Conservation (phyloP, 1,284 basidiomycete species). For the Naganishia liquefaciens region DNA sequence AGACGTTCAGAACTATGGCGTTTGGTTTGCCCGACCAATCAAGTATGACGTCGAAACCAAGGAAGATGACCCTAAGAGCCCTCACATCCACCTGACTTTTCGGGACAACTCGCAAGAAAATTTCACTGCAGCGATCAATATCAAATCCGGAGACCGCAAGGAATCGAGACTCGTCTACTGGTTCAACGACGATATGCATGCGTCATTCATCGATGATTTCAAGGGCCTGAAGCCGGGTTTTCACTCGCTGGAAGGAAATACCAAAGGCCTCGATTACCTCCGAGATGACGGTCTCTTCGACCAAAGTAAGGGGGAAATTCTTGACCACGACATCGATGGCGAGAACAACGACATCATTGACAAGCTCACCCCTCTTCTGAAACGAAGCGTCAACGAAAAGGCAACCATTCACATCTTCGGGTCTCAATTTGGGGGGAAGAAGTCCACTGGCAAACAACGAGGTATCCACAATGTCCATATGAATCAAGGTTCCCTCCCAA, state of each 20-base stretch:
- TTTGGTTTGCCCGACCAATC: slow-evolving; percentile 15
- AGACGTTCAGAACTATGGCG: slow-evolving; percentile 8
- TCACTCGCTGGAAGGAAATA: slow-evolving; percentile 1
- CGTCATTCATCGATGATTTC: slow-evolving; percentile 8
- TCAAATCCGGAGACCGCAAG: slow-evolving; percentile 15
- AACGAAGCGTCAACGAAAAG: slow-evolving; percentile 19
- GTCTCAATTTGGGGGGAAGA: neutral
- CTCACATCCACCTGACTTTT: slow-evolving; percentile 21
- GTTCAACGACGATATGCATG: slow-evolving; percentile 11
- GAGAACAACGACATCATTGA: slow-evolving; percentile 26
- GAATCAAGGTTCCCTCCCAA: slow-evolving; percentile 23
- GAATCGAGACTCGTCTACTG: slow-evolving; percentile 25
- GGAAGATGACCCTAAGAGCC: slow-evolving; percentile 14
- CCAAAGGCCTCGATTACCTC: slow-evolving; percentile 19
- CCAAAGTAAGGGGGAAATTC: neutral
- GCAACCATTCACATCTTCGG: slow-evolving; percentile 26
- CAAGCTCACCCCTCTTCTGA: slow-evolving; percentile 22
- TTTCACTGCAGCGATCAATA: slow-evolving; percentile 24
- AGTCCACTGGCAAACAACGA: neutral
- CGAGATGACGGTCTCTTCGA: slow-evolving; percentile 7
- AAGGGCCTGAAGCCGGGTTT: slow-evolving; percentile 10
- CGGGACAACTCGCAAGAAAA: slow-evolving; percentile 4
- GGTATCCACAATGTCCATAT: slow-evolving; percentile 25
- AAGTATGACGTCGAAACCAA: neutral
- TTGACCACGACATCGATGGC: slow-evolving; percentile 18